Base-by-base conservation (phyloP, 495 filamentous ascomycete species). In the Hypoxylon fuscum region DNA sequence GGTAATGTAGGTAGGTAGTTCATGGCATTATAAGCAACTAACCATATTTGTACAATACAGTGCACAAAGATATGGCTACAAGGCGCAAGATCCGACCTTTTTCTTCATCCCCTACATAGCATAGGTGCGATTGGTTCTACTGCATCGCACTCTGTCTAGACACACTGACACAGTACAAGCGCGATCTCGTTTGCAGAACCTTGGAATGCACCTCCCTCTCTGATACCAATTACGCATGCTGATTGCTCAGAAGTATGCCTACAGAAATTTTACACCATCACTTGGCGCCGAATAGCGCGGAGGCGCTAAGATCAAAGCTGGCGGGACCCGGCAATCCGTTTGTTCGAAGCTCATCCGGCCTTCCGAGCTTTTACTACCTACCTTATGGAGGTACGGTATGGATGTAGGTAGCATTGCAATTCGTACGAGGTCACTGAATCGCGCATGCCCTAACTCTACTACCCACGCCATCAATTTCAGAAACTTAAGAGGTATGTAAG, bases 71-170 rank as follows among this genome's bases (percentile, higher is more conserved):
- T 58, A 63, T 20, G 20, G 40, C 61, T 64, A 55, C 61, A 64
- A 64, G 61, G 61, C 61, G 59, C 61, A 17, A 64, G 55, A 59
- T 55, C 43, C 49, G 42, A n/a, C n/a, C n/a, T n/a, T 57, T 51
- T 46, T 56, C 34, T 12, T 4, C 14, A 14, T 5, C 37, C 8
- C 12, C 5, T 2, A 37, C 9, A 6, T 12, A 37, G 3, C 12
- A n/a, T 37, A 37, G 3, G 10, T 37, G 21, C 34, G 32, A 53
- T n/a, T n/a, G n/a, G n/a, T n/a, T n/a, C n/a, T n/a, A n/a, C n/a
- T n/a, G n/a, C n/a, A n/a, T n/a, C n/a, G n/a, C n/a, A n/a, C n/a
- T n/a, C n/a, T n/a, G n/a, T n/a, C n/a, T n/a, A n/a, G n/a, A n/a
- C n/a, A n/a, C n/a, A n/a, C n/a, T n/a, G n/a, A n/a, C n/a, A n/a